Evolutionary conservation across 2,329 filamentous ascomycete genomes (phyloP), one percentile per base, ranked within the genome.

Genomic region (Aspergillus sp.): DNA sequence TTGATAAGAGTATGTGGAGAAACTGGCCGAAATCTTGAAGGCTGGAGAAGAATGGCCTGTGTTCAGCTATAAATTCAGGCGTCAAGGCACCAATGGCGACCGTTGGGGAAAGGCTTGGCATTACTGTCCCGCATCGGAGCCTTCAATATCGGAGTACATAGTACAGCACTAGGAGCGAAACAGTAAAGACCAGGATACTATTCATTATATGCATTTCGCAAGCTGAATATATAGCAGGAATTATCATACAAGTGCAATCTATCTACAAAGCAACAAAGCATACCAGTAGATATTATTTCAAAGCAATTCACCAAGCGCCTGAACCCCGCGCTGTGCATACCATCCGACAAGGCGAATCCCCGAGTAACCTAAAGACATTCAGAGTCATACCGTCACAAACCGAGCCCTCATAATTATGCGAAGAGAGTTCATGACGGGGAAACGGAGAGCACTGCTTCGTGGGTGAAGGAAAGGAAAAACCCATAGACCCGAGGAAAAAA

Each of bases 311-410:
- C 59, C 65, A 63, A 56, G 61, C 67, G 67, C 68, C 68, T 55
- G 59, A 69, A 70, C 67, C 63, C 68, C 67, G 61, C 63, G 68
- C 68, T 70, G 65, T 70, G 64, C 66, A 69, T 65, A 61, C 60
- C 57, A 61, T 56, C 54, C 58, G 55, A 59, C 46, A 46, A 48
- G 37, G 19, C 37, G 17, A 39, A 19, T 20, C 37, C 17, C 37
- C 17, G 10, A 10, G 19, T 13, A 39, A 39, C 17, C 7, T 20
- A 39, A 22, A 39, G 37, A 39, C 37, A 39, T 30, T 12, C 4
- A 20, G 13, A 19, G 37, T 19, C 37, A 39, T 39, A 19, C 19
- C 15, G 10, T 19, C 37, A 39, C 10, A 13, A 15, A 39, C 17
- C 17, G 15, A 13, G 17, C 37, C 7, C 22, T 17, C 3, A 2